Percentiles rank a stretch among this genome's conserved stretches.
Evolutionary conservation across 345 rosid genomes (phyloP).

Genomic region (Aquilaria yunnanensis): DNA sequence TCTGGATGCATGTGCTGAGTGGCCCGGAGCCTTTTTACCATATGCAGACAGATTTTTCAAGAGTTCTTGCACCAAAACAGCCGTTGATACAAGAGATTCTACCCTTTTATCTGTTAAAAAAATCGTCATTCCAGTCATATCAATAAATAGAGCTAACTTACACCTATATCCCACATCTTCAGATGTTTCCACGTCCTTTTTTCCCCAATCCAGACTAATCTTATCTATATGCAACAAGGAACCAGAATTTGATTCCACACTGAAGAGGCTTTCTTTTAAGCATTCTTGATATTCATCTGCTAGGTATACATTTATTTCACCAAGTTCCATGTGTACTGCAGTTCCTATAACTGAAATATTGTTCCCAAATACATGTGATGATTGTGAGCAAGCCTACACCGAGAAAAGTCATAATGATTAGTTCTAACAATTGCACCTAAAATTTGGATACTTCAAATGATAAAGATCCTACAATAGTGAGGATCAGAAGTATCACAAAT

Average conservation of each 20-base stretch:
- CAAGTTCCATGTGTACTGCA: conserved; percentile 85
- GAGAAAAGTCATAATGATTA: conserved; percentile 4
- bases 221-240: conserved; percentile 83
- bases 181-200: conserved; percentile 56
- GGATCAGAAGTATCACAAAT: background rate
- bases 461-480: conserved; percentile 3
- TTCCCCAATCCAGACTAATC: conserved; percentile 92
- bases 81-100: conserved; percentile 64
- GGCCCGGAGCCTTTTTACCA: conserved; percentile 43
- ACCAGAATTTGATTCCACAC: conserved; percentile 89
- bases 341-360: conserved; percentile 74
- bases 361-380: conserved; percentile 90
- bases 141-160: conserved; percentile 74
- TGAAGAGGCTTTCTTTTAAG: conserved; percentile 72
- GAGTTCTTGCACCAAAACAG: conserved; percentile 66
- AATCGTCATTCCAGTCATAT: conserved; percentile 82
- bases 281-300: conserved; percentile 95
- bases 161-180: conserved; percentile 54
- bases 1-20: conserved; percentile 43
- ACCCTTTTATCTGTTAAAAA: conserved; percentile 65
- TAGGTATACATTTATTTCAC: conserved; percentile 88
- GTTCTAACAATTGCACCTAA: background rate
- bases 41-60: conserved; percentile 50
- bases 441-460: too few relatives aligned
- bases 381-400: conserved; percentile 86